Base-by-base conservation (phyloP, 1,284 basidiomycete species). In the Ganoderma lingzhi region DNA sequence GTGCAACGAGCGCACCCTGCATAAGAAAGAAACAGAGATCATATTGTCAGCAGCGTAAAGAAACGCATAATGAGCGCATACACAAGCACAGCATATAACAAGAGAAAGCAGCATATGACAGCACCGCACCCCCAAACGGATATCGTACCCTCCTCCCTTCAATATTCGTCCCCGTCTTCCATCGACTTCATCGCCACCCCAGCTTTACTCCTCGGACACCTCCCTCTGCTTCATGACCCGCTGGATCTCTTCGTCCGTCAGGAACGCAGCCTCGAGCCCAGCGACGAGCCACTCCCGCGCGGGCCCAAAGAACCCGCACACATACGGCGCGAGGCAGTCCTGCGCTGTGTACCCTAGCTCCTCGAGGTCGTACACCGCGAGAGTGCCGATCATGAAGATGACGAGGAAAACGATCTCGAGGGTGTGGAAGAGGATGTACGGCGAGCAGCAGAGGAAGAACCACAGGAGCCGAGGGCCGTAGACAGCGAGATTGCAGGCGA, bases 211-310 rank as follows among this genome's bases (percentile, higher is more conserved):
- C 32, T 58, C 56, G 12, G 44, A 19, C n/a, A 9, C 45, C 56
- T 19, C 56, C 56, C 56, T 48, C n/a, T 48, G 28, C 12, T 2
- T 32, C 32, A 10, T 37, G 23, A n/a, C 19, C 45, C 45, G 45
- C 45, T n/a, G 45, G 45, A 65, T n/a, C n/a, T 68, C 67, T 8
- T 65, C 35, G 28, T 68, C 67, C 35, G 41, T 62, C 23, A 68
- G 60, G n/a, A 65, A 62, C 28, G 35, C 28, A 3, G 59, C 67
- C 51, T 68, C 67, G 48, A 68, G n/a, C 6, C 14, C 35, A 5
- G 67, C 67, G 15, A 45, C 32, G n/a, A 39, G 23, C 64, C 64
- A 65, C 14, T n/a, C n/a, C 30, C 17, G 8, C 14, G 19, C 39
- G 3, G 35, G 4, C n/a, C 53, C 15, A 8, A 48, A 23, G 30